Evolutionary conservation across 495 filamentous ascomycete species (phyloP).

Genomic region (Neurospora terricola): DNA sequence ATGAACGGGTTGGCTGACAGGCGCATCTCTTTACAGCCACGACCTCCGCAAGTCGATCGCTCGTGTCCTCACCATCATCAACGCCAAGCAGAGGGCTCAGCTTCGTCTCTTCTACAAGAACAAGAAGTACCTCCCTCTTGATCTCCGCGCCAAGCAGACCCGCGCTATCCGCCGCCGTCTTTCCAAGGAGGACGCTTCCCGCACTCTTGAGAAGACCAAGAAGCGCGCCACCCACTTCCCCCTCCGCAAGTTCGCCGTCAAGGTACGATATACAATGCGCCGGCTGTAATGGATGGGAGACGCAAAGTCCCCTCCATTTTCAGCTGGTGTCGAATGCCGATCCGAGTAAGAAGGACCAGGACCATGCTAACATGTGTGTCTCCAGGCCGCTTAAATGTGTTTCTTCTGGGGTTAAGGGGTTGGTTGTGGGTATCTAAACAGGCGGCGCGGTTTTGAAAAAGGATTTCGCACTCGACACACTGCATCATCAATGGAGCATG

Average conservation of each 20-base stretch:
- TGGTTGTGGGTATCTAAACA: constrained; percentile 22
- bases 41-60: constrained; percentile 99
- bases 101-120: constrained; percentile 98
- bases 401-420: constrained; percentile 17
- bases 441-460: constrained; percentile 25
- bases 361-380: constrained; percentile 13
- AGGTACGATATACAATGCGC: constrained; percentile 48
- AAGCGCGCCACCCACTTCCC: constrained; percentile 96
- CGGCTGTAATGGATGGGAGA: not conserved
- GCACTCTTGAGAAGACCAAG: constrained; percentile 76
- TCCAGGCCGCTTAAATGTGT: constrained; percentile 18
- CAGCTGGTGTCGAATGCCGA: not conserved
- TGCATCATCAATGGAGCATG: constrained; percentile 29
- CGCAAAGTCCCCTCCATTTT: not conserved
- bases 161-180: constrained; percentile 89
- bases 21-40: constrained; percentile 50
- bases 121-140: constrained; percentile 97
- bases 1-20: constrained; percentile 11
- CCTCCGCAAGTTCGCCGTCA: constrained; percentile 95
- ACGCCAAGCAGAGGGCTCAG: constrained; percentile 94
- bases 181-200: constrained; percentile 75
- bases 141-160: constrained; percentile 94
- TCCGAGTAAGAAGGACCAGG: not conserved
- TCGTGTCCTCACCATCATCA: constrained; percentile 96
- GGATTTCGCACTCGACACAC: constrained; percentile 24